A percentile compares a stretch with the other conserved stretches of the same genome.
phyloP scores from a whole-genome alignment of 106 monocot species.

The Dendrobium catenatum region DNA sequence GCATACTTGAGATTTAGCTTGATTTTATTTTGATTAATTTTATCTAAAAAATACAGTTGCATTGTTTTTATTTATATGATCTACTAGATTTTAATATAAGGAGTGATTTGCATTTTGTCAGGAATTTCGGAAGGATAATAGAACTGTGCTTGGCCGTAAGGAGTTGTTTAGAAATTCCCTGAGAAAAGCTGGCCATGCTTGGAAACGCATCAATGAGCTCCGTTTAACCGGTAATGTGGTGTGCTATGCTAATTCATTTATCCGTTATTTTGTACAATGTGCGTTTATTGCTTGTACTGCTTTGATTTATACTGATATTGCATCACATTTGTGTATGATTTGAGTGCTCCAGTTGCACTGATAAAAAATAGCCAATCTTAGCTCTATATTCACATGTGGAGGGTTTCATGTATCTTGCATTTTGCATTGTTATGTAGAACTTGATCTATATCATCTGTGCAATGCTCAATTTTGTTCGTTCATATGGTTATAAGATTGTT shows the following conservation, averaged over 20 bases:
- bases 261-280: neutral
- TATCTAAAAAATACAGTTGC: neutral
- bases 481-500: neutral
- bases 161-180: conserved; percentile 76
- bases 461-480: neutral
- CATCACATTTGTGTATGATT: neutral
- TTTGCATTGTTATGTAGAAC: neutral
- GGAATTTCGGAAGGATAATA: conserved; percentile 81
- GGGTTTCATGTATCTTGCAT: neutral
- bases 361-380: neutral
- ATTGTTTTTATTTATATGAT: neutral
- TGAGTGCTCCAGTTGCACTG: neutral
- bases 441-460: neutral
- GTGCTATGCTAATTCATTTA: neutral
- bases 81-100: neutral
- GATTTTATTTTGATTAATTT: neutral
- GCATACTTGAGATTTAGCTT: neutral
- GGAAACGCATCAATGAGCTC: conserved; percentile 77
- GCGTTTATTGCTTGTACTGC: neutral
- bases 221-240: conserved; percentile 57
- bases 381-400: neutral
- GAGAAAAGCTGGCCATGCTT: conserved; percentile 71
- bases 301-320: neutral
- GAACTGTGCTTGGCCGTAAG: conserved; percentile 64
- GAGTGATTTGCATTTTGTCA: conserved; percentile 11